phyloP scores from a whole-genome alignment of 1,284 basidiomycete species.

The Trametes polyzona region DNA sequence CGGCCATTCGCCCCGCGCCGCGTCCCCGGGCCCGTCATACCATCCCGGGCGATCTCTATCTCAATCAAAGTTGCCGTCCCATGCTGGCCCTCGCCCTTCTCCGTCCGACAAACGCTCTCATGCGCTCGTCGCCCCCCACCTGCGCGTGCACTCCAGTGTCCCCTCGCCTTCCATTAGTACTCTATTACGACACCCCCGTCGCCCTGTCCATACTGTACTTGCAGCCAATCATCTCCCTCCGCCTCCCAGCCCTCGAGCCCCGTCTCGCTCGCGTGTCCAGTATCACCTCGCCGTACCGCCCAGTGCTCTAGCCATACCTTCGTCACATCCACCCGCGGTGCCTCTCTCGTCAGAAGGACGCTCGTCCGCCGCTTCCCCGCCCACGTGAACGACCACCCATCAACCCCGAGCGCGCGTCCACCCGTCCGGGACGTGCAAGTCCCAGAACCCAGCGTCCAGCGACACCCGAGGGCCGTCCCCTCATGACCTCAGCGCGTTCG shows the following conservation, averaged over 20 bases:
- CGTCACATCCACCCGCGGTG: constrained; percentile 7
- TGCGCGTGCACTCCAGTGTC: background rate
- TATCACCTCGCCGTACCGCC: background rate
- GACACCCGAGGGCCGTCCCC: constrained; percentile 13
- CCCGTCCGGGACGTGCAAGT: constrained; percentile 8
- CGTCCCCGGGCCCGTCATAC: constrained; percentile 11
- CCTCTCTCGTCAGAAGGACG: constrained; percentile 19
- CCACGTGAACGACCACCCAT: constrained; percentile 26
- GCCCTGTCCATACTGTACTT: constrained; percentile 7
- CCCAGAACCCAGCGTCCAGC: constrained; percentile 15
- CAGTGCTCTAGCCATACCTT: background rate
- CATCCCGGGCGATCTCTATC: constrained; percentile 18
- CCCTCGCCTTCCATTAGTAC: constrained; percentile 2
- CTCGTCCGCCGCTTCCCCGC: constrained; percentile 7
- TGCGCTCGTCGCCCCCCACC: background rate
- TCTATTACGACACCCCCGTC: constrained; percentile 20
- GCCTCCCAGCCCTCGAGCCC: background rate
- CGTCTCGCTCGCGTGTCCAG: constrained; percentile 3
- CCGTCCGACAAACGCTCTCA: constrained; percentile 16
- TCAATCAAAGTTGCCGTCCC: constrained; percentile 26
- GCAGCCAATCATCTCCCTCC: constrained; percentile 6
- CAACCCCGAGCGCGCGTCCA: constrained; percentile 3
- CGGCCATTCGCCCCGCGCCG: constrained; percentile 23
- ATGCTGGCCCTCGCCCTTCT: constrained; percentile 14
- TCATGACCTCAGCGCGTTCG: constrained; percentile 19